Base-by-base conservation (phyloP, 805 yeast species). In the Alloascoidea hylecoeti region DNA sequence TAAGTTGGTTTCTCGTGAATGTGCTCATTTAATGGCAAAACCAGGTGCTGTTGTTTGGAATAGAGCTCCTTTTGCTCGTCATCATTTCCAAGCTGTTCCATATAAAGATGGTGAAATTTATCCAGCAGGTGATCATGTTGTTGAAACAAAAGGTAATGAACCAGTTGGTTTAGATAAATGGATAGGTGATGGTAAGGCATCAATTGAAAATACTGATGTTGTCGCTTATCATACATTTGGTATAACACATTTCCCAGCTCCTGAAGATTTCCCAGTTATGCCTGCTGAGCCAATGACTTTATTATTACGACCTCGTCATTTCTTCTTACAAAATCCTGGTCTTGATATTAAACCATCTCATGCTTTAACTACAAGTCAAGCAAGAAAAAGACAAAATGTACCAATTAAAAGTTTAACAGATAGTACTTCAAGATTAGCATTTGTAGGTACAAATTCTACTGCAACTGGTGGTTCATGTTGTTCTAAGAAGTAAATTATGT, bases 251-350 rank as follows among this genome's bases (percentile, higher is more conserved):
- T 77, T 80, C 72, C 94, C 94, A 42, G 78, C 88, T 12, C 89
- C 92, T 42, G 92, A 81, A 63, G 94, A 81, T 58, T 81, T 80
- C 78, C 92, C 92, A 41, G 71, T 81, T 45, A 81, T 81, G 92
- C 92, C 92, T 36, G 79, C 85, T 37, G 94, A 81, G 61, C 80
- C 84, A 50, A 76, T 81, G 50, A 72, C 78, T 42, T 63, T 81
- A 47, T 63, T 77, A 61, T 63, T 81, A 54, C 72, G 88, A 58
- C 92, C 92, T 48, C 68, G 89, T 55, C 75, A 81, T 59, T 75
- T 81, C 64, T 81, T 81, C 68, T 60, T 66, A 35, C 82, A 77
- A 55, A 81, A 80, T 57, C 92, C 94, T 19, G 79, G 72, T 38
- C 64, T 81, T 47, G 92, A 81, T 49, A 71, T 82, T 42, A 23